Percentiles rank a stretch among this genome's conserved stretches.
These are phyloP conservation scores for Termitomyces sp. DNA, from an alignment of 768 basidiomycete genomes.

Conservation along the genomic window DNA sequence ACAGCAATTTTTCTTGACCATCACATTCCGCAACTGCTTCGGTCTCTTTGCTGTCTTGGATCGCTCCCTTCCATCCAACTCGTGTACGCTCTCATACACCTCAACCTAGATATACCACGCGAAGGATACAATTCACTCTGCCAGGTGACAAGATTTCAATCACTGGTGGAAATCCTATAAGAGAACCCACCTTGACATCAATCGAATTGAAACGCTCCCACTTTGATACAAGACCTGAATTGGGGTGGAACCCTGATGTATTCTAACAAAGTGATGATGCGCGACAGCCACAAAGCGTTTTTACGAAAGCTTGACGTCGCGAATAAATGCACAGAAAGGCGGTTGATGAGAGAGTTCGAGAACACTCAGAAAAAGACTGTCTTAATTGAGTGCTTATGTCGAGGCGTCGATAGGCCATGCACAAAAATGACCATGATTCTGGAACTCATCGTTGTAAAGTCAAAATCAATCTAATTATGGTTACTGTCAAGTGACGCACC, in stretches of 20 bases:
- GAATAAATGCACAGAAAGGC: conserved; percentile 47
- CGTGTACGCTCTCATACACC: conserved; percentile 74
- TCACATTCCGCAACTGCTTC: conserved; percentile 57
- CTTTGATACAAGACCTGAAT: conserved; percentile 40
- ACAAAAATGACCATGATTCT: too few species aligned
- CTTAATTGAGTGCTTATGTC: too few species aligned
- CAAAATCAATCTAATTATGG: too few species aligned
- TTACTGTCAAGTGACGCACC: too few species aligned
- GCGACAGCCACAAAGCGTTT: conserved; percentile 34
- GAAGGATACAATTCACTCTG: conserved; percentile 79
- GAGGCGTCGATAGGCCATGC: too few species aligned
- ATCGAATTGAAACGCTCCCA: conserved; percentile 24
- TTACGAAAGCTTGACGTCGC: conserved; percentile 46
- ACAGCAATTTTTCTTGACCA: conserved; percentile 61
- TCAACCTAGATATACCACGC: conserved; percentile 86
- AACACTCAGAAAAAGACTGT: conserved; percentile 81
- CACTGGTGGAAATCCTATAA: too few species aligned
- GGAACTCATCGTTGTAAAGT: too few species aligned
- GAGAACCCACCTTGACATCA: conserved; percentile 15
- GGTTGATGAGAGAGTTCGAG: conserved; percentile 52
- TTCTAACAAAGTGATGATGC: conserved; percentile 35
- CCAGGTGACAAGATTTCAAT: not conserved
- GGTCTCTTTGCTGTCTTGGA: conserved; percentile 69
- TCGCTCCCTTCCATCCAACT: conserved; percentile 64
- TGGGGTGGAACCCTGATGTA: conserved; percentile 36